phyloP scores from a whole-genome alignment of 1,139 yeast species.

The Sugiyamaella grinbergsii region DNA sequence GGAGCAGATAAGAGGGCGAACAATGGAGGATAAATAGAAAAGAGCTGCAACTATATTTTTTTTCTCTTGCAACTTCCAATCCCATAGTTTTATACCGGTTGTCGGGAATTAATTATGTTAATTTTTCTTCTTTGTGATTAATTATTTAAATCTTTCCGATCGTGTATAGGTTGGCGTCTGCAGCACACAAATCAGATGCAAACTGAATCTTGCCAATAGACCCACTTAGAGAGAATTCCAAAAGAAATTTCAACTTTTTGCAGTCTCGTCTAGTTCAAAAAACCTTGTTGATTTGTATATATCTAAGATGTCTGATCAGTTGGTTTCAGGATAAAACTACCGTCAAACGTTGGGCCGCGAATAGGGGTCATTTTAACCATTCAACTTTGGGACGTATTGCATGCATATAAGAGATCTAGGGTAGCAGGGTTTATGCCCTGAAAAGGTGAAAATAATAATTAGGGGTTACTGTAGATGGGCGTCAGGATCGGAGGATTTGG shows the following conservation, averaged over 20 bases:
- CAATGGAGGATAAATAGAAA: no score
- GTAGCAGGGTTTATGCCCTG: not conserved
- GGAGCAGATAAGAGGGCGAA: not conserved
- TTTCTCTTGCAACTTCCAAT: not conserved
- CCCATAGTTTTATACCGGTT: no score
- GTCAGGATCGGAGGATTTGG: no score
- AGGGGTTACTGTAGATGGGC: constrained; percentile 3
- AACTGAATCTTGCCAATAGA: not conserved
- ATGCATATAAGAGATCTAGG: constrained; percentile 2
- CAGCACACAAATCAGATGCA: not conserved
- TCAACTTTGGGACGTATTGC: not conserved
- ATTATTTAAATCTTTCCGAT: not conserved
- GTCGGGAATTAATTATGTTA: not conserved
- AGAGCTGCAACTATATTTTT: not conserved
- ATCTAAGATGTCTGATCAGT: no score
- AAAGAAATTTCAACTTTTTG: no score
- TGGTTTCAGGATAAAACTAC: not conserved
- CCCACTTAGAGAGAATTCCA: no score
- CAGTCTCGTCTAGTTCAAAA: no score
- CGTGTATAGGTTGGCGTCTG: not conserved
- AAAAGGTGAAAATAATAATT: constrained; percentile 1
- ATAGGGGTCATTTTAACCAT: constrained; percentile 5
- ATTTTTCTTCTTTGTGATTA: no score
- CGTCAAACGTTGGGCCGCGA: no score
- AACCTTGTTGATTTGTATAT: not conserved